phyloP scores from a whole-genome alignment of 257 asterid species.

The Ophiorrhiza pumila region DNA sequence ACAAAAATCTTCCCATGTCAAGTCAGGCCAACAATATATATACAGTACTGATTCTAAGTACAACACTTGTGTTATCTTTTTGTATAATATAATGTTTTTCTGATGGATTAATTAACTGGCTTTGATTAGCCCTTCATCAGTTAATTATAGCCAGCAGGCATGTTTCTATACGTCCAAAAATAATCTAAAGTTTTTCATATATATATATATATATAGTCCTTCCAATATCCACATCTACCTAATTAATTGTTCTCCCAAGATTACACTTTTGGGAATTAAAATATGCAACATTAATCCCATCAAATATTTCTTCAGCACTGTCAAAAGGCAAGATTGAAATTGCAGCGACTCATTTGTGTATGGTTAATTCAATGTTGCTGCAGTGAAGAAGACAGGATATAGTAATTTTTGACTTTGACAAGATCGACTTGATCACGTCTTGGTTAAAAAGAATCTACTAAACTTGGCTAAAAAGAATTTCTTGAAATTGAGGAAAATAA shows the following conservation, averaged over 20 bases:
- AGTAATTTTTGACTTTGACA: too few species aligned
- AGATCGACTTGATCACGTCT: too few species aligned
- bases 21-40: conserved; percentile 11
- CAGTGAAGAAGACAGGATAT: too few species aligned
- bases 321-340: too few species aligned
- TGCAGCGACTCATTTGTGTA: not conserved
- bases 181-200: not conserved
- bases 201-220: not conserved
- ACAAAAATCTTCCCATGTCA: conserved; percentile 7
- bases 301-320: not conserved
- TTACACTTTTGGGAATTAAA: not conserved
- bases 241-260: not conserved
- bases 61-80: not conserved
- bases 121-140: not conserved
- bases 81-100: not conserved
- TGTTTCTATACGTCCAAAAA: not conserved
- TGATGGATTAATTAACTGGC: not conserved
- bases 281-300: not conserved
- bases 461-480: conserved; percentile 7
- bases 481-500: conserved; percentile 9
- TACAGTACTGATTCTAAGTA: conserved; percentile 14
- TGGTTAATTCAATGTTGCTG: too few species aligned
- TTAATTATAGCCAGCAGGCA: not conserved
- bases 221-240: conserved; percentile 1
- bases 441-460: conserved; percentile 7